phyloP scores from a whole-genome alignment of 768 basidiomycete species.

The Arthromyces matolae region DNA sequence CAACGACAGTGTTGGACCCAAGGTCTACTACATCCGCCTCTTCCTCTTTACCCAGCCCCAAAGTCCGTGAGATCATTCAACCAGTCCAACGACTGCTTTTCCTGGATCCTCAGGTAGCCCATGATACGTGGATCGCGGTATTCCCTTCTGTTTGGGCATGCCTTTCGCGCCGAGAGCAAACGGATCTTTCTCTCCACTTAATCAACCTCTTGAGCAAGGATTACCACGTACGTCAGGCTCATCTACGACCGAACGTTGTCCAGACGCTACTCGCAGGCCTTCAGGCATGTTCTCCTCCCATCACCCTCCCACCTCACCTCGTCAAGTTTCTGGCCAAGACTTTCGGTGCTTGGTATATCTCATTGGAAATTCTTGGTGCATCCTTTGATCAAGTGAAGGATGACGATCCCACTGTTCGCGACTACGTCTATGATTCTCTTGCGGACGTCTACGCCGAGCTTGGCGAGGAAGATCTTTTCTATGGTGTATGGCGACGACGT shows the following conservation, averaged over 20 bases:
- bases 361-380: conserved; percentile 77
- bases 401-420: conserved; percentile 74
- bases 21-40: conserved; percentile 30
- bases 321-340: conserved; percentile 96
- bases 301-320: conserved; percentile 90
- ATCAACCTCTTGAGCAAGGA: conserved; percentile 90
- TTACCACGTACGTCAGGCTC: conserved; percentile 86
- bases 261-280: conserved; percentile 85
- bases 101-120: conserved; percentile 71
- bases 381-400: conserved; percentile 79
- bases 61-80: conserved; percentile 57
- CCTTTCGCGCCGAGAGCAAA: conserved; percentile 83
- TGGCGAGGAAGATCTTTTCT: conserved; percentile 95
- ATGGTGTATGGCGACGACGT: conserved; percentile 92
- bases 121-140: conserved; percentile 82
- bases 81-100: conserved; percentile 82
- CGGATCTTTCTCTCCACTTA: conserved; percentile 84
- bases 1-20: conserved; percentile 35
- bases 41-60: conserved; percentile 37
- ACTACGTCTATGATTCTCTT: conserved; percentile 84
- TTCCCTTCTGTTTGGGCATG: conserved; percentile 87
- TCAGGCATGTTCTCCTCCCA: conserved; percentile 80
- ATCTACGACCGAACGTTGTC: conserved; percentile 86
- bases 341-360: conserved; percentile 93
- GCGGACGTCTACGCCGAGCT: conserved; percentile 95